phyloP scores from a whole-genome alignment of 2,329 filamentous ascomycete genomes.

The Eurotiales sp. region DNA sequence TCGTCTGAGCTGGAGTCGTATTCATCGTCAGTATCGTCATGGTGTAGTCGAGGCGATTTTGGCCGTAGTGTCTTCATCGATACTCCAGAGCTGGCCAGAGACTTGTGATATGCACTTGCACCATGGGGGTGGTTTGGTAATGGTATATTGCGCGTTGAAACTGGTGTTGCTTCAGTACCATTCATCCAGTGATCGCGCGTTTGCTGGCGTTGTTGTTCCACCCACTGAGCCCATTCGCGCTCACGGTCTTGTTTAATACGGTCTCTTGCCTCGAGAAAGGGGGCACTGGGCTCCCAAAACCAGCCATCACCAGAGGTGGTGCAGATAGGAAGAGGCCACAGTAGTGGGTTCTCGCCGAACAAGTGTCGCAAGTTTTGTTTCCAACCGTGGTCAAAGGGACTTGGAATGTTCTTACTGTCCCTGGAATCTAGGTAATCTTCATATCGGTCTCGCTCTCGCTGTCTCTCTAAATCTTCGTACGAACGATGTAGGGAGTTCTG shows the following conservation, averaged over 20 bases:
- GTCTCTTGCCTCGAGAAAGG: slow-evolving; percentile 65
- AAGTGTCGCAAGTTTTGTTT: slow-evolving; percentile 74
- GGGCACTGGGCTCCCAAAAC: slow-evolving; percentile 81
- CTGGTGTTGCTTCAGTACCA: neutral
- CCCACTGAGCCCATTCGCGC: slow-evolving; percentile 26
- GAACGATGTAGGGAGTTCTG: slow-evolving; percentile 43
- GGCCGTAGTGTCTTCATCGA: slow-evolving; percentile 42
- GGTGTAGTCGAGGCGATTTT: slow-evolving; percentile 34
- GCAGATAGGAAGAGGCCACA: slow-evolving; percentile 78
- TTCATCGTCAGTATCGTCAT: slow-evolving; percentile 27
- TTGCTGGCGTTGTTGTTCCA: slow-evolving; percentile 32
- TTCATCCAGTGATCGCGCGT: slow-evolving; percentile 20
- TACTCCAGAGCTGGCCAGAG: slow-evolving; percentile 31
- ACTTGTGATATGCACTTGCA: neutral
- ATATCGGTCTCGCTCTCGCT: slow-evolving; percentile 65
- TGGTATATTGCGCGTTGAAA: slow-evolving; percentile 13
- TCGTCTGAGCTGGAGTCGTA: slow-evolving; percentile 20
- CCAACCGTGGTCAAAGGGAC: slow-evolving; percentile 89
- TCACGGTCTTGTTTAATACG: slow-evolving; percentile 28
- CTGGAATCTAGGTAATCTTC: slow-evolving; percentile 83
- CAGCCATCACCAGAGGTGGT: slow-evolving; percentile 91
- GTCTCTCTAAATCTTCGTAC: slow-evolving; percentile 57
- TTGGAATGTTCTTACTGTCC: slow-evolving; percentile 81
- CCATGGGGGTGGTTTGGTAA: slow-evolving; percentile 17
- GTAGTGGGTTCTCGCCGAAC: slow-evolving; percentile 66